A percentile compares a stretch with the other conserved stretches of the same genome.
Conservation (phyloP, 2,329 filamentous ascomycete species). For the Tolypocladium amazonense region DNA sequence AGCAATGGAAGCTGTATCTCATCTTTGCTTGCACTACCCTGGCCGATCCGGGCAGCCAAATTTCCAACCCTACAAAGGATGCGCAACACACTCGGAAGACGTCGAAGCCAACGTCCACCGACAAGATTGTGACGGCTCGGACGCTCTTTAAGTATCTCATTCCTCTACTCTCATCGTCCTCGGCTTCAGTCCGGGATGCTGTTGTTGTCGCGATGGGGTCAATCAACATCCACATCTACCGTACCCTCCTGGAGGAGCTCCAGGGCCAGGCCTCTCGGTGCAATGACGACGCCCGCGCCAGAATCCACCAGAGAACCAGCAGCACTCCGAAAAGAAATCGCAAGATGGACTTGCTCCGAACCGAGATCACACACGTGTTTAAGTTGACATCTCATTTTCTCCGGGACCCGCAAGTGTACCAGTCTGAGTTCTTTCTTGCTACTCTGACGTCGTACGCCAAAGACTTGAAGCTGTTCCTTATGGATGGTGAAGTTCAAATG, state of each 20-base stretch:
- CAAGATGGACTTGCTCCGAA: slow-evolving; percentile 77
- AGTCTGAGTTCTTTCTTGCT: slow-evolving; percentile 81
- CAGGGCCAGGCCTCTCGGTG: slow-evolving; percentile 79
- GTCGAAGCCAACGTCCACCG: slow-evolving; percentile 56
- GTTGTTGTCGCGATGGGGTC: slow-evolving; percentile 88
- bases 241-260: slow-evolving; percentile 78
- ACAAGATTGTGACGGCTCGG: slow-evolving; percentile 78
- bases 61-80: slow-evolving; percentile 31
- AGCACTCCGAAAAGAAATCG: slow-evolving; percentile 75
- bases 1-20: slow-evolving; percentile 96
- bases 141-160: slow-evolving; percentile 88
- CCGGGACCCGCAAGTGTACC: slow-evolving; percentile 64
- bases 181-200: slow-evolving; percentile 74
- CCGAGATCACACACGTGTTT: slow-evolving; percentile 93
- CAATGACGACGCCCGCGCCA: slow-evolving; percentile 76
- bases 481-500: slow-evolving; percentile 87
- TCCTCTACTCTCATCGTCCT: slow-evolving; percentile 71
- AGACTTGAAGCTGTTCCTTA: slow-evolving; percentile 86
- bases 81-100: slow-evolving; percentile 71
- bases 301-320: slow-evolving; percentile 76
- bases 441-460: slow-evolving; percentile 86
- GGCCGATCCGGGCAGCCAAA: slow-evolving; percentile 62
- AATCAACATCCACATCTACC: slow-evolving; percentile 90
- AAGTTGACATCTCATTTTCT: slow-evolving; percentile 88
- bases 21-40: slow-evolving; percentile 96